Evolutionary conservation across 495 filamentous ascomycete genomes (phyloP).

Genomic region (Neurospora sp.): DNA sequence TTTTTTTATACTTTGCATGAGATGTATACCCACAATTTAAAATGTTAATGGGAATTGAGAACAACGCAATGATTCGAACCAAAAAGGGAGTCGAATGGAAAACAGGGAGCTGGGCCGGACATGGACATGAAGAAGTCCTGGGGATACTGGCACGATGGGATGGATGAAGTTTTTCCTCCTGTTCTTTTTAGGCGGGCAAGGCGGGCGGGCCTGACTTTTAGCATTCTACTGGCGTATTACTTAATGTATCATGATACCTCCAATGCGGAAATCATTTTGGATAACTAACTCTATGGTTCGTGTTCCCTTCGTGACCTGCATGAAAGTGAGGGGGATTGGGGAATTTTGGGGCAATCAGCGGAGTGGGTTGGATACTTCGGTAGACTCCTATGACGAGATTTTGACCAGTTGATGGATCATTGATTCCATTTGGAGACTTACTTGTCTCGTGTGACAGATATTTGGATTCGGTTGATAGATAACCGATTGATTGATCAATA

Average conservation of each 20-base stretch:
- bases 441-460: too few relatives aligned
- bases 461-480: too few relatives aligned
- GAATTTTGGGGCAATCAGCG: background rate
- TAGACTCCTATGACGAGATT: background rate
- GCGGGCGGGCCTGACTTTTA: background rate
- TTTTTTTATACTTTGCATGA: background rate
- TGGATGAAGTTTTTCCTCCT: background rate
- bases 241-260: slow-evolving; percentile 1
- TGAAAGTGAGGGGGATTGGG: background rate
- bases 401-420: background rate
- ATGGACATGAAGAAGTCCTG: background rate
- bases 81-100: background rate
- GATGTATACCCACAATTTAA: background rate
- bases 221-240: background rate
- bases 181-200: background rate
- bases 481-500: too few relatives aligned
- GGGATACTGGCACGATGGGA: background rate
- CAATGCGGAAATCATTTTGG: background rate
- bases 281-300: background rate
- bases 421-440: too few relatives aligned
- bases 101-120: background rate
- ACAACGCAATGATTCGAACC: background rate
- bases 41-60: background rate
- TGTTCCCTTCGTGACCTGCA: background rate
- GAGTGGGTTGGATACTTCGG: background rate